phyloP scores from a whole-genome alignment of 176 grass and related monocot species.

The Cymbopogon citratus region DNA sequence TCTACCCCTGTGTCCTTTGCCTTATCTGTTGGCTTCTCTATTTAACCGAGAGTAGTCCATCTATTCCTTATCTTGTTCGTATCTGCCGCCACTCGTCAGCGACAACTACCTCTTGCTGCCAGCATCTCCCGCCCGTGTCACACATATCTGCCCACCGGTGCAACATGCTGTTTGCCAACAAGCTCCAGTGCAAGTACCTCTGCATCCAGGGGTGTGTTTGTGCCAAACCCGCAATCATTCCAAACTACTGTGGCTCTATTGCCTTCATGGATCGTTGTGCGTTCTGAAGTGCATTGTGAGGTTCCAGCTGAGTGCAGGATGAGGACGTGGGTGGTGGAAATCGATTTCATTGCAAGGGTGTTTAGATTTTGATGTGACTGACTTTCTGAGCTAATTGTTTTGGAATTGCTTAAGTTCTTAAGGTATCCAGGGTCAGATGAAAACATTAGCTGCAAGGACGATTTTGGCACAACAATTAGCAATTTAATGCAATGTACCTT shows the following conservation, averaged over 20 bases:
- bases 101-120: not conserved
- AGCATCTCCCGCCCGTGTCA: not conserved
- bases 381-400: too few relatives aligned
- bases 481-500: too few relatives aligned
- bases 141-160: not conserved
- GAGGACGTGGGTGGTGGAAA: slow-evolving; percentile 55
- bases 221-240: not conserved
- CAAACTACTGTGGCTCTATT: not conserved
- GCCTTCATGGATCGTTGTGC: not conserved
- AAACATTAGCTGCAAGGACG: too few relatives aligned
- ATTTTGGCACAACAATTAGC: too few relatives aligned
- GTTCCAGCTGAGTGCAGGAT: slow-evolving; percentile 64
- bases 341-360: slow-evolving; percentile 49
- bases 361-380: not conserved
- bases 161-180: slow-evolving; percentile 35
- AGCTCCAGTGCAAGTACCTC: slow-evolving; percentile 64
- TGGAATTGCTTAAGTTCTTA: not conserved
- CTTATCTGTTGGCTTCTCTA: not conserved
- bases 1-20: not conserved
- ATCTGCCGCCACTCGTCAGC: not conserved
- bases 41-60: not conserved
- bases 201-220: slow-evolving; percentile 56
- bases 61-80: too few relatives aligned
- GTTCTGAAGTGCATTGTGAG: slow-evolving; percentile 37
- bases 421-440: too few relatives aligned